Base-by-base conservation (phyloP, 371 early-diverging fungal species). In the Mortierella sp. region DNA sequence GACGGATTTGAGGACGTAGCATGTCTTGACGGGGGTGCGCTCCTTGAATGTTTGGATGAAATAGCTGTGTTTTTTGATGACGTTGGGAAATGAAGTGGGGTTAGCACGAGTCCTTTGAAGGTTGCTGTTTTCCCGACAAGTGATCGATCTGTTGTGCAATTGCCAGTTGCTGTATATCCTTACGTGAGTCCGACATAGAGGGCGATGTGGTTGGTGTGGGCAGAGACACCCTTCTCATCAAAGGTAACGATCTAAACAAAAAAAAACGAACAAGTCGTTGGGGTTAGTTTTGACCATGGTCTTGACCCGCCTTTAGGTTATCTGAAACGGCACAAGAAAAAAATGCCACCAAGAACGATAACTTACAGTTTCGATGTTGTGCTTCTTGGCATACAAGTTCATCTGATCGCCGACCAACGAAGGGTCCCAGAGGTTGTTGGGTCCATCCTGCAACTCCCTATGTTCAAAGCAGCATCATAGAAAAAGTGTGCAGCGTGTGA, bases 121-220 rank as follows among this genome's bases (percentile, higher is more conserved):
- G 19, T 59, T 31, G 13, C 14, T 31, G 19, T 9, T 59, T 13
- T 59, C 59, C 59, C 14, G 59, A 26, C 14, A 28, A 59, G 28
- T 31, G 59, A 59, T 59, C 59, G 59, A 59, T 59, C 14, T 31
- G 34, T 16, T 28, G 59, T 59, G 24, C 8, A 11, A 24, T 46
- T 70, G 40, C 2, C 24, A 48, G n/a, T 24, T 43, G n/a, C 1
- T 24, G 3, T 55, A 11, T 14, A 21, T 69, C 51, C 87, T 82
- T 93, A 95, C 94, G 91, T 92, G 46, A 96, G 93, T 73, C 97
- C 98, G 71, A 91, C 80, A 83, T 93, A 95, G 51, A 93, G 91
- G 5, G 97, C 94, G 71, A 94, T 93, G 88, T 99, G 99, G 89
- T 99, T 99, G 69, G 92, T 89, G 88, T 99, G 99, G 0, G 96